Evolutionary conservation across 2,329 filamentous ascomycete species (phyloP), one percentile per base, ranked within the genome.

Genomic region (Chaetomiaceae sp.): DNA sequence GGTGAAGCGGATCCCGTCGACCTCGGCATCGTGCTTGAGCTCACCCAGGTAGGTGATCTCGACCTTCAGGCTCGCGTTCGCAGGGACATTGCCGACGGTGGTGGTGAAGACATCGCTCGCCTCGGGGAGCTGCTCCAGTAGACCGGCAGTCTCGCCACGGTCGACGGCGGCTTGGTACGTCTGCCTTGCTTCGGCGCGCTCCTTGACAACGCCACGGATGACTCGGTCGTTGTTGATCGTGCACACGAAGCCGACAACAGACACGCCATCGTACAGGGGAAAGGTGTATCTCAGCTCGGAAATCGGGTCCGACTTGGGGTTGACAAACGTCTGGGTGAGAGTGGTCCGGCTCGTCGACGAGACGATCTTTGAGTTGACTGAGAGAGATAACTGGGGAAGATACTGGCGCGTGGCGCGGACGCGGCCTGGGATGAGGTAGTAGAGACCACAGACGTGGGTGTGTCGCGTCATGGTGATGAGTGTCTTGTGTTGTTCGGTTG

Each of bases 201-300:
- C 81, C 62, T 87, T 83, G 37, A 89, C 85, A 12, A 83, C 65
- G 13, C 86, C 85, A 3, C 72, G 71, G 57, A 87, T 79, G 14
- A 79, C 71, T 17, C 80, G 78, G 27, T 74, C 68, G 13, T 75
- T 79, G 30, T 77, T 82, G 41, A 89, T 73, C 13, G 71, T 77
- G 66, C 84, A 89, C 4, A 72, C 77, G 56, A 89, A 90, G 3
- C 71, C 75, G 7, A 85, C 82, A 0, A 90, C 81, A 6, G 80
- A 84, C 14, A 87, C 82, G 9, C 86, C 85, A 61, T 88, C 83
- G 56, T 85, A 87, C 0, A 90, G 72, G 0, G 86, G 86, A 55
- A 90, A 89, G 0, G 76, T 75, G 63, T 90, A 90, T 13, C 73
- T 71, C 14, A 82, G 74, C 61, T 87, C 71, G 8, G 71, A 61